These are phyloP conservation scores for Zea luxurians DNA, from an alignment of 176 grass and related monocot genomes.

Conservation along the genomic window DNA sequence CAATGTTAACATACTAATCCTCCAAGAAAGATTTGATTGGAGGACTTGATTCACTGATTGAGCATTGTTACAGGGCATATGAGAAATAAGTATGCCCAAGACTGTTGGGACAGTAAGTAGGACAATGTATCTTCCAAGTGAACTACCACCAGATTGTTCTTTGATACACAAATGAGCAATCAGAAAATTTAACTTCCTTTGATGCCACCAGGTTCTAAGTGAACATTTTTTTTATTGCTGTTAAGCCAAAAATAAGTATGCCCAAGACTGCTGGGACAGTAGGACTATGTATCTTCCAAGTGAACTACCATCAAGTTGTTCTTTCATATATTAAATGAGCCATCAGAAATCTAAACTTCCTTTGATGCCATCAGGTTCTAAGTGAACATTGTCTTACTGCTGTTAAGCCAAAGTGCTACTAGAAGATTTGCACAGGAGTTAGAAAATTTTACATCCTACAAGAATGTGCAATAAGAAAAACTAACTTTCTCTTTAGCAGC, in stretches of 20 bases:
- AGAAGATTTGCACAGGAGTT: background rate
- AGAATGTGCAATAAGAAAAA: constrained; percentile 29
- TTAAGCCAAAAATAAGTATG: background rate
- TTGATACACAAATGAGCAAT: constrained; percentile 19
- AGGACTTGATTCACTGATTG: constrained; percentile 1
- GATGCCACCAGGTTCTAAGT: background rate
- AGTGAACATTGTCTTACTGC: background rate
- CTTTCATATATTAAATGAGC: constrained; percentile 23
- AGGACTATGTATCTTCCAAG: too few species aligned
- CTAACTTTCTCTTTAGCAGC: constrained; percentile 88
- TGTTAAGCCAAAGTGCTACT: constrained; percentile 11
- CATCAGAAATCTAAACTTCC: background rate
- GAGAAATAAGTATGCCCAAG: constrained; percentile 8
- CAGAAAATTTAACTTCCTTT: background rate
- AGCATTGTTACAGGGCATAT: constrained; percentile 3
- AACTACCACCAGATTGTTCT: constrained; percentile 2
- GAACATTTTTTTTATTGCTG: background rate
- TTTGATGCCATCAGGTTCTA: background rate
- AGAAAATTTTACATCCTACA: constrained; percentile 11
- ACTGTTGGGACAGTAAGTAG: background rate
- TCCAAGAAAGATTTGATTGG: constrained; percentile 3
- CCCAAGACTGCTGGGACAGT: background rate
- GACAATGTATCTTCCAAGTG: too few species aligned
- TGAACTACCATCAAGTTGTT: background rate
- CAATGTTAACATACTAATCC: background rate